Conservation (phyloP, 2,329 filamentous ascomycete genomes). For the Aspergillus pseudoterreus region DNA sequence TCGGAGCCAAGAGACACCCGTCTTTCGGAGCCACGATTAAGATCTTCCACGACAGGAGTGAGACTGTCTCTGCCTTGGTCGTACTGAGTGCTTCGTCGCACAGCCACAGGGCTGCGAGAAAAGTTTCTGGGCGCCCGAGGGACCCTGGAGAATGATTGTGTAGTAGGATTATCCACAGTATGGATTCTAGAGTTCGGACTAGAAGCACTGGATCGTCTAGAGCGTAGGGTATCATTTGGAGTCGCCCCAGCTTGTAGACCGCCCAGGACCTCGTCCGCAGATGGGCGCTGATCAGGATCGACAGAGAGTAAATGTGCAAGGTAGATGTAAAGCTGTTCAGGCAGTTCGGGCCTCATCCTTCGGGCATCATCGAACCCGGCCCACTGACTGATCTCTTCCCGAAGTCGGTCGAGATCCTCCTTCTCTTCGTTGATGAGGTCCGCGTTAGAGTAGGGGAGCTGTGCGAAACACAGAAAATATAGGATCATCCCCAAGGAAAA, state of each 20-base stretch:
- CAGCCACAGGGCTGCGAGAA: conserved; percentile 15
- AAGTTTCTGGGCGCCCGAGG: conserved; percentile 27
- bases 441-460: conserved; percentile 78
- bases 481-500: conserved; percentile 98
- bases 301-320: conserved; percentile 77
- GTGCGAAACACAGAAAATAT: conserved; percentile 94
- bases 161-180: conserved; percentile 34
- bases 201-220: conserved; percentile 29
- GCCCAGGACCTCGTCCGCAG: conserved; percentile 77
- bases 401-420: conserved; percentile 81
- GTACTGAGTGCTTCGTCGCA: conserved; percentile 25
- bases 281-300: conserved; percentile 72
- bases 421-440: conserved; percentile 86
- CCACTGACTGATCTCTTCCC: conserved; percentile 84
- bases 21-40: conserved; percentile 8
- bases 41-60: conserved; percentile 14
- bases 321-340: conserved; percentile 78
- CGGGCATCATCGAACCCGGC: conserved; percentile 77
- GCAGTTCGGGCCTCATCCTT: conserved; percentile 73
- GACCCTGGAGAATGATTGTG: conserved; percentile 22
- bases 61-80: conserved; percentile 20
- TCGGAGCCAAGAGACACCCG: conserved; percentile 24
- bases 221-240: conserved; percentile 45
- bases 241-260: conserved; percentile 67
- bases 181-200: conserved; percentile 38